Percentiles rank a stretch among this genome's conserved stretches.
Evolutionary conservation across 2,329 filamentous ascomycete species (phyloP).

Genomic region (Cladosporium phlei): DNA sequence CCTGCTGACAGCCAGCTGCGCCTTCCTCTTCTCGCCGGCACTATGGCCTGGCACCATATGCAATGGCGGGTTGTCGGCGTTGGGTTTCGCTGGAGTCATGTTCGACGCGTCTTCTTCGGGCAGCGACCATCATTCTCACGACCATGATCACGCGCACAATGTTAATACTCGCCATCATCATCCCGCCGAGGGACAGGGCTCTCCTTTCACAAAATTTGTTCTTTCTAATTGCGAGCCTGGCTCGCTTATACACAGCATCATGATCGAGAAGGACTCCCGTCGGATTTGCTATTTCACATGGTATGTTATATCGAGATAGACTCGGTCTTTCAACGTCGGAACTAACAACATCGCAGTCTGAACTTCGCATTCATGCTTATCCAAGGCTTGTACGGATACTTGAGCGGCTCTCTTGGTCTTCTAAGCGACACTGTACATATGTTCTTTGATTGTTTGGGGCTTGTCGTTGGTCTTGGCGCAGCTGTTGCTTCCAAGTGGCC

Average conservation of each 20-base stretch:
- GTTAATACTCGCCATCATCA: conserved; percentile 27
- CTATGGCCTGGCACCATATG: conserved; percentile 32
- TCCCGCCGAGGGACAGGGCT: conserved; percentile 48
- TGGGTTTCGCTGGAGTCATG: conserved; percentile 36
- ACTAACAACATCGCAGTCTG: conserved; percentile 52
- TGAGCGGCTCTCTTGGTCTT: conserved; percentile 90
- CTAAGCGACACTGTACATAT: conserved; percentile 98
- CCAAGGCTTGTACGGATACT: conserved; percentile 88
- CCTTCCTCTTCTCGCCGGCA: conserved; percentile 33
- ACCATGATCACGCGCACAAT: conserved; percentile 29
- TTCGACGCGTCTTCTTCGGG: conserved; percentile 35
- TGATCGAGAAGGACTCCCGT: conserved; percentile 86
- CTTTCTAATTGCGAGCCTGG: conserved; percentile 65
- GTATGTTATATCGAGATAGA: conserved; percentile 50
- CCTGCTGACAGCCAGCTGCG: conserved; percentile 27
- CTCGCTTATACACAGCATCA: conserved; percentile 77
- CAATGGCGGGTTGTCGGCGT: conserved; percentile 31
- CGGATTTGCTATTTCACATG: conserved; percentile 96
- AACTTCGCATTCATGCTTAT: conserved; percentile 95
- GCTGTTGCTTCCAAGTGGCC: conserved; percentile 97
- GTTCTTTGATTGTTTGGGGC: conserved; percentile 95
- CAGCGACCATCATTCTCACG: conserved; percentile 27
- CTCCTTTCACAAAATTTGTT: conserved; percentile 66
- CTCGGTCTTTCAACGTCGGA: conserved; percentile 10
- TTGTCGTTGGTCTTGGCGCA: conserved; percentile 84